These are phyloP conservation scores for Claviceps sp. DNA, from an alignment of 2,329 filamentous ascomycete species.

Conservation along the genomic window DNA sequence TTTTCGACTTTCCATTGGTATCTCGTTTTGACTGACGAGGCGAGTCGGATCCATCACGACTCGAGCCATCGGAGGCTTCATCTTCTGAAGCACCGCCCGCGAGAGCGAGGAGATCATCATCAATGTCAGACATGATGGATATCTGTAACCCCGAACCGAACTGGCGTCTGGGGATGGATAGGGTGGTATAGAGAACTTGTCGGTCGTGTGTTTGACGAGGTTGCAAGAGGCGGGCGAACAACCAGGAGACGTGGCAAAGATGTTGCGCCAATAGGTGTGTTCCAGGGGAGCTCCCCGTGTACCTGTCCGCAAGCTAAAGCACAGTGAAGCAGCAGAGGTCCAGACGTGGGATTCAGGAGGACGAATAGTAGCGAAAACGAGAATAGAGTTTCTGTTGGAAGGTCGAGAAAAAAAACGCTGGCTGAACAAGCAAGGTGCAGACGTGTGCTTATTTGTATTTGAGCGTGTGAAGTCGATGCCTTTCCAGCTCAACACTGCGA, in stretches of 20 bases:
- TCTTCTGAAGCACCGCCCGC: slow-evolving; percentile 64
- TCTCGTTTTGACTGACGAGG: slow-evolving; percentile 26
- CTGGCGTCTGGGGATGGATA: not conserved
- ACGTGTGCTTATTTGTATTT: too few relatives aligned
- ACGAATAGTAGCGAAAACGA: too few relatives aligned
- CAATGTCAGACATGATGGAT: slow-evolving; percentile 66
- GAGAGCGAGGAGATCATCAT: slow-evolving; percentile 86
- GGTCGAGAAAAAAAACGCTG: too few relatives aligned
- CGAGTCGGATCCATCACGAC: slow-evolving; percentile 42
- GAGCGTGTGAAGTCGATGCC: too few relatives aligned
- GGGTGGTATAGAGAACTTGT: too few relatives aligned
- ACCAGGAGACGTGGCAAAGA: not conserved
- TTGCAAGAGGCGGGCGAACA: not conserved
- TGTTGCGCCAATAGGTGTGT: not conserved
- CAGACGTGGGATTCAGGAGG: not conserved
- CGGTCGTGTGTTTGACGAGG: not conserved
- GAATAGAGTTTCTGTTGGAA: too few relatives aligned
- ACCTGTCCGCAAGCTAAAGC: not conserved
- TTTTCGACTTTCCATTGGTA: slow-evolving; percentile 25
- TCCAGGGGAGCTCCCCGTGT: not conserved
- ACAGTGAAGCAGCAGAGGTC: not conserved
- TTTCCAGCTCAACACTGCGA: not conserved
- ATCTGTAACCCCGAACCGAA: not conserved
- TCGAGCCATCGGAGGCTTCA: slow-evolving; percentile 38
- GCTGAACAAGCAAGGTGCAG: too few relatives aligned